These are phyloP conservation scores for Mucuna pruriens DNA, from an alignment of 306 rosid species.

Conservation along the genomic window DNA sequence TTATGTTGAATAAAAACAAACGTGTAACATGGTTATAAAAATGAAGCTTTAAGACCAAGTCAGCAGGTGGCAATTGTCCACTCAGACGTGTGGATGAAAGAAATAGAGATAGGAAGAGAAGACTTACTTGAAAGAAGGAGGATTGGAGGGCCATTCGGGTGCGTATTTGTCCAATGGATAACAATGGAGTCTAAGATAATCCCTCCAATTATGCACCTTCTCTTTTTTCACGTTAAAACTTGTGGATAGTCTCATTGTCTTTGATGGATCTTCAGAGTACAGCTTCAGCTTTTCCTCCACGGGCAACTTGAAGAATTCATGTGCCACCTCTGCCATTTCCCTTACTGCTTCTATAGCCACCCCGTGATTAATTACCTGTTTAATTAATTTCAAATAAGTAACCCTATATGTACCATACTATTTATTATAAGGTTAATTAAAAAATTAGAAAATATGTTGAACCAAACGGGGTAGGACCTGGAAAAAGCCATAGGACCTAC, in stretches of 20 bases:
- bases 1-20: neutral
- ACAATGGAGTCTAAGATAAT: constrained; percentile 91
- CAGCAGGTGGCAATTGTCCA: neutral
- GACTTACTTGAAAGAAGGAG: constrained; percentile 75
- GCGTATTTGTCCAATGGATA: constrained; percentile 70
- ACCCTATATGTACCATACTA: too few species aligned
- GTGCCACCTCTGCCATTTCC: constrained; percentile 57
- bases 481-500: constrained; percentile 76
- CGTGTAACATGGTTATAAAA: neutral
- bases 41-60: constrained; percentile 13
- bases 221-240: constrained; percentile 85
- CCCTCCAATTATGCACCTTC: constrained; percentile 89
- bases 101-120: neutral
- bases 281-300: constrained; percentile 87
- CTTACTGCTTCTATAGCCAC: constrained; percentile 58
- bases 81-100: neutral
- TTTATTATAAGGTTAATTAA: too few species aligned
- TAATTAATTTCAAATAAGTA: neutral
- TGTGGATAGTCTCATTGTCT: constrained; percentile 76
- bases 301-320: constrained; percentile 66
- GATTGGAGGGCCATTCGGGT: constrained; percentile 86
- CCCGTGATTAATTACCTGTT: constrained; percentile 80
- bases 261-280: constrained; percentile 86
- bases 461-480: constrained; percentile 54
- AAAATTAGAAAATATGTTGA: neutral